A percentile compares a stretch with the other conserved stretches of the same genome.
phyloP scores from a whole-genome alignment of 257 asterid species.

The Galeopsis tetrahit region DNA sequence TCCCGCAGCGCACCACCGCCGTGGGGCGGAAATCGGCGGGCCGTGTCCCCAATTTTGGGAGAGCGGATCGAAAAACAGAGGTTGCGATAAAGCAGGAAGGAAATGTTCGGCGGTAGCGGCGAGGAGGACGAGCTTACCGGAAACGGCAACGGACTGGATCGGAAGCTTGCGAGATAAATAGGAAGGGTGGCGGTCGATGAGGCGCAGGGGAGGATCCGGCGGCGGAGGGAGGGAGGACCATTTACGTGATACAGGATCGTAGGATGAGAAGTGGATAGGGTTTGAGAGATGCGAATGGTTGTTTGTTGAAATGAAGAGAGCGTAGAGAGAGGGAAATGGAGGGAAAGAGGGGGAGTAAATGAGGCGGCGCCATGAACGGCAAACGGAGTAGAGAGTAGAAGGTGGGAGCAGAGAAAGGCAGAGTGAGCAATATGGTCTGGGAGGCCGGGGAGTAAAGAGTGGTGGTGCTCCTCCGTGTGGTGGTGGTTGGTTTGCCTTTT shows the following conservation, averaged over 20 bases:
- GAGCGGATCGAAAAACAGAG: slow-evolving; percentile 59
- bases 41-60: slow-evolving; percentile 54
- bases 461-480: slow-evolving; percentile 31
- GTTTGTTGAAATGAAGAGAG: slow-evolving; percentile 41
- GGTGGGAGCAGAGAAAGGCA: slow-evolving; percentile 62
- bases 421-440: slow-evolving; percentile 66
- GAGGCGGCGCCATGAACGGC: slow-evolving; percentile 76
- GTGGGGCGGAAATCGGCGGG: slow-evolving; percentile 55
- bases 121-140: slow-evolving; percentile 56
- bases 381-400: slow-evolving; percentile 55
- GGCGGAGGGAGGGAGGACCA: slow-evolving; percentile 68
- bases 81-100: slow-evolving; percentile 65
- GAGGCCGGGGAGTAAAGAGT: slow-evolving; percentile 64
- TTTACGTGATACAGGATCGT: slow-evolving; percentile 59
- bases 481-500: slow-evolving; percentile 38
- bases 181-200: slow-evolving; percentile 71
- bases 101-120: slow-evolving; percentile 69
- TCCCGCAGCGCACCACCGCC: slow-evolving; percentile 85
- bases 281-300: slow-evolving; percentile 27
- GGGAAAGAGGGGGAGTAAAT: slow-evolving; percentile 70
- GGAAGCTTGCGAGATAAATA: slow-evolving; percentile 69
- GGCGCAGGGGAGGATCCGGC: slow-evolving; percentile 41
- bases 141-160: slow-evolving; percentile 59
- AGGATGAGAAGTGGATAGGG: slow-evolving; percentile 48
- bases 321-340: slow-evolving; percentile 65